Evolutionary conservation across 208 protist genomes (phyloP), one percentile per base, ranked within the genome.

Genomic region (Endotrypanum monterogeii): DNA sequence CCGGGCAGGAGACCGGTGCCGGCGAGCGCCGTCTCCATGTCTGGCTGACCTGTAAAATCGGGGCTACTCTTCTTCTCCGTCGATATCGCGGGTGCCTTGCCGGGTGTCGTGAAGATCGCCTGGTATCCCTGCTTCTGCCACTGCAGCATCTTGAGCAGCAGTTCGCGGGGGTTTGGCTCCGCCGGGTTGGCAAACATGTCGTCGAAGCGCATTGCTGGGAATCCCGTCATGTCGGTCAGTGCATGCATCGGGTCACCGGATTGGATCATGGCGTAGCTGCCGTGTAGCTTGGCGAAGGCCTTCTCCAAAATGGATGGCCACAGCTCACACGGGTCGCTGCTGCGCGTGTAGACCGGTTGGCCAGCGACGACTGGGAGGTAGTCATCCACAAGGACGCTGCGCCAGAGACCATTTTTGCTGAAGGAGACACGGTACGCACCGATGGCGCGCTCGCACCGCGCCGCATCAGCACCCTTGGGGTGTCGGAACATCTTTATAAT

Each of bases 281-380:
- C 80, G 78, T 96, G 83, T 56, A 97, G 61, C 84, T 98, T 98
- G 44, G 94, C 94, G 68, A 92, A 98, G 7, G 94, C 94, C 89
- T 98, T 98, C 75, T 98, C 83, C 18, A 97, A 78, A 62, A 98
- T 83, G 28, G 86, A 78, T 2, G 91, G 83, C 95, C 95, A 98
- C 71, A 97, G 65, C 87, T 98, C 92, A 74, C 85, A 88, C 28
- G 62, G 71, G 76, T 98, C 90, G n/a, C 70, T 67, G 71, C 84
- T 90, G 80, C 84, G 82, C 6, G 84, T 83, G 69, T 91, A 90
- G 74, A 75, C 83, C 16, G 81, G 86, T 9, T 65, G 79, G 44
- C 71, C 82, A 20, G 75, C 91, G 16, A 92, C 60, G 30, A 85
- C 82, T 12, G 94, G 94, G 35, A 98, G 71, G 76, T 94, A 96